Conservation (phyloP, 768 basidiomycete genomes). For the Panellus pusillus region DNA sequence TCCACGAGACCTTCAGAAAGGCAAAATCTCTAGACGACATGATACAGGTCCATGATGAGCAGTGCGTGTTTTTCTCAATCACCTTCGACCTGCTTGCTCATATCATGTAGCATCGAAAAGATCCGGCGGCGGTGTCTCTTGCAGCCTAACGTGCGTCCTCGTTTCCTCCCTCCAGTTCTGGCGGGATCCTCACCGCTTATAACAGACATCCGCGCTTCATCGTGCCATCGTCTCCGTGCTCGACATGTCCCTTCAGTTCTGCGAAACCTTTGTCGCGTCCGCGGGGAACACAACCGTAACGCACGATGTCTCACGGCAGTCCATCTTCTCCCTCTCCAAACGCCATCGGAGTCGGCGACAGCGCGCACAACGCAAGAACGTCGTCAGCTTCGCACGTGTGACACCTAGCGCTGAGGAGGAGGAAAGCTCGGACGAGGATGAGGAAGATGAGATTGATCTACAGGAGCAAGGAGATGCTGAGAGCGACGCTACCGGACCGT, state of each 20-base stretch:
- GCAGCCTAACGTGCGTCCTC: constrained; percentile 49
- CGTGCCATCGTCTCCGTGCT: constrained; percentile 67
- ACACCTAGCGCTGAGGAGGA: constrained; percentile 31
- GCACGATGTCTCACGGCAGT: constrained; percentile 55
- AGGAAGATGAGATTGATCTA: constrained; percentile 33
- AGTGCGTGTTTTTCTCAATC: constrained; percentile 46
- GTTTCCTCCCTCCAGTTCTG: neutral
- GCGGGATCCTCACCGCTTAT: neutral
- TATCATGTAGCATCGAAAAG: constrained; percentile 51
- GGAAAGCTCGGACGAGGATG: constrained; percentile 51
- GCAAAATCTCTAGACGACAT: constrained; percentile 75
- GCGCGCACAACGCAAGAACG: constrained; percentile 51
- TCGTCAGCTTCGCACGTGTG: constrained; percentile 60
- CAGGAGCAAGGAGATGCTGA: constrained; percentile 32
- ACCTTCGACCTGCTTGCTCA: neutral
- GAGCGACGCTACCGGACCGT: constrained; percentile 31
- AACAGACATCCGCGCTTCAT: constrained; percentile 64
- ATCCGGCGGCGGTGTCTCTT: constrained; percentile 65
- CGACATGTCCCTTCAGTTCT: constrained; percentile 74
- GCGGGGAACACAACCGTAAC: constrained; percentile 60
- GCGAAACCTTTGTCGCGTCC: constrained; percentile 58
- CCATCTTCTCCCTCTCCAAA: constrained; percentile 50
- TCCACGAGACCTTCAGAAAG: constrained; percentile 53
- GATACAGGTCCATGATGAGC: constrained; percentile 64
- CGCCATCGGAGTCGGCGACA: constrained; percentile 66